Conservation (phyloP, 495 filamentous ascomycete genomes). For the Lepidopterella palustris region DNA sequence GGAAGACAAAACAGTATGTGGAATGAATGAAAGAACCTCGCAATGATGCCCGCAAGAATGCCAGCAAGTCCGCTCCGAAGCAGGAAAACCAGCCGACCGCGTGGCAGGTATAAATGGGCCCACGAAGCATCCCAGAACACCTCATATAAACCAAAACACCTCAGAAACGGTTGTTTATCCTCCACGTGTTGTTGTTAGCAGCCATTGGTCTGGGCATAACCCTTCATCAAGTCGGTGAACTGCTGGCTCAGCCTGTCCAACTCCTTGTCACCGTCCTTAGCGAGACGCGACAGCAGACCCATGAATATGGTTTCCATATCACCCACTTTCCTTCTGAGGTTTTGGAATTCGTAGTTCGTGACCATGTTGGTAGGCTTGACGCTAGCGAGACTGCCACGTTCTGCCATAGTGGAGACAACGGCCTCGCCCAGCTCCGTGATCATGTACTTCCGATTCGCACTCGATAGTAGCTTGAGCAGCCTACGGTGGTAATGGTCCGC, state of each 20-base stretch:
- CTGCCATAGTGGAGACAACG: background rate
- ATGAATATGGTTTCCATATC: background rate
- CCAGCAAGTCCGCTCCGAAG: too few species aligned
- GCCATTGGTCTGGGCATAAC: background rate
- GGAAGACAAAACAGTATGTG: too few species aligned
- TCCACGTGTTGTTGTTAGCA: background rate
- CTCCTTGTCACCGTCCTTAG: background rate
- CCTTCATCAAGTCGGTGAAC: background rate
- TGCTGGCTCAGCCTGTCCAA: background rate
- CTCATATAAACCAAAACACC: background rate
- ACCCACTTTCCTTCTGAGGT: background rate
- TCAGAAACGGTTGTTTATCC: background rate
- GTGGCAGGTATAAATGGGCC: background rate
- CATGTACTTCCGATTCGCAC: background rate
- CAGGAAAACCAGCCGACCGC: background rate
- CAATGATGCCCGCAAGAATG: too few species aligned
- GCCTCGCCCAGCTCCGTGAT: background rate
- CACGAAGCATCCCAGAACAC: background rate
- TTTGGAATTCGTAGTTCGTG: background rate
- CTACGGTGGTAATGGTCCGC: slow-evolving; percentile 17
- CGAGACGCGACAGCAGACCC: background rate
- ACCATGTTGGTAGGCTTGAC: background rate
- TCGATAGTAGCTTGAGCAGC: background rate
- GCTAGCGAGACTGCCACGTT: background rate
- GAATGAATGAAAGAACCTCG: too few species aligned